Percentiles rank a stretch among this genome's conserved stretches.
These are phyloP conservation scores for Pythium rhizo-oryzae DNA, from an alignment of 352 stramenopile genomes.

Conservation along the genomic window DNA sequence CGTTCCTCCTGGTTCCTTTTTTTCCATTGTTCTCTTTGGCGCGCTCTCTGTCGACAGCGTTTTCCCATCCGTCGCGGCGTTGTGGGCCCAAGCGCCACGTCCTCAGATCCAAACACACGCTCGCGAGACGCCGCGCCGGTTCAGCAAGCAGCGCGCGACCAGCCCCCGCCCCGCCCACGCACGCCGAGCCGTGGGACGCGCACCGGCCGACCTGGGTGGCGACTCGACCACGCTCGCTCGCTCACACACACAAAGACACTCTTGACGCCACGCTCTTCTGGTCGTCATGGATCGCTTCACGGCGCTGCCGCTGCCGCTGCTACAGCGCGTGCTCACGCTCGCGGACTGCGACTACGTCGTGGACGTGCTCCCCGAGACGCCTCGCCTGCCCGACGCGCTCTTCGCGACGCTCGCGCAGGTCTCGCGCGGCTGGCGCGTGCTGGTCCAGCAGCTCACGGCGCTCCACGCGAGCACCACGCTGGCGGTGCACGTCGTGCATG, in stretches of 20 bases:
- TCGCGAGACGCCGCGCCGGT: slow-evolving; percentile 7
- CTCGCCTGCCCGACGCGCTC: slow-evolving; percentile 14
- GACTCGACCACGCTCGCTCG: no score
- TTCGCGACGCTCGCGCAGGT: slow-evolving; percentile 17
- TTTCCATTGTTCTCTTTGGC: background rate
- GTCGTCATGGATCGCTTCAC: slow-evolving; percentile 21
- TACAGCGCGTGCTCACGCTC: slow-evolving; percentile 25
- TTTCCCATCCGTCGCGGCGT: background rate
- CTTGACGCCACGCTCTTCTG: background rate
- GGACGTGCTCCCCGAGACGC: slow-evolving; percentile 15
- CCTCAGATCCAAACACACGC: background rate
- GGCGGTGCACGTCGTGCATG: slow-evolving; percentile 9
- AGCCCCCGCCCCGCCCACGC: no score
- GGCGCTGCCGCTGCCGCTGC: slow-evolving; percentile 20
- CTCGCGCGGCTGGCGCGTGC: slow-evolving; percentile 8
- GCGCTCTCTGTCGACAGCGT: background rate
- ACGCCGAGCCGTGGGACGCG: no score
- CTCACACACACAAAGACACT: no score
- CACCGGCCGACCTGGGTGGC: no score
- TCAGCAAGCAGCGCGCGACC: background rate
- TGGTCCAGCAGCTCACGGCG: slow-evolving; percentile 12
- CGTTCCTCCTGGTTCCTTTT: background rate
- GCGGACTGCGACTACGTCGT: slow-evolving; percentile 27
- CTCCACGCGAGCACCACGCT: slow-evolving; percentile 10
- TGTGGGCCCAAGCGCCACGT: background rate